Base-by-base conservation (phyloP, 331 rosid genomes). In the Stylosanthes scabra region DNA sequence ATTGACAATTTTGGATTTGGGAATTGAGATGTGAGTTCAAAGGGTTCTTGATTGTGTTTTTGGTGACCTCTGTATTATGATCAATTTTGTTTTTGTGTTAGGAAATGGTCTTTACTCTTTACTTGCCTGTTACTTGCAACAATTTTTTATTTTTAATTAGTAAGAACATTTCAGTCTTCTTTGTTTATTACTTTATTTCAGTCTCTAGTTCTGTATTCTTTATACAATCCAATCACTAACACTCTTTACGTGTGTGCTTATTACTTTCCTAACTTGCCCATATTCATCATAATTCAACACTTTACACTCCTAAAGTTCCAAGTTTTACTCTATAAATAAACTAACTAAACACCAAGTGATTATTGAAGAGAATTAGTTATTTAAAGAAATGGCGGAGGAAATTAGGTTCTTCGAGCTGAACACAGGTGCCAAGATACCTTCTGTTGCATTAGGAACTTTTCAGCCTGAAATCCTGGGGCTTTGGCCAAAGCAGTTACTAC, bases 361-460 rank as follows among this genome's bases (percentile, higher is more conserved):
- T 64, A 3, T 55, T 39, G 7, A 42, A 39, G 42, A 39, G 13
- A 39, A 39, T 4, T 4, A 50, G 14, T 20, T 20, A 20, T 20
- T 20, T 20, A n/a, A 46, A 46, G 1, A 46, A 57, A 72, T 88
- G 92, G 79, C 78, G 0, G 13, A 76, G 5, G 81, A 37, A 7
- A 78, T 80, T 34, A 66, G 72, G 0, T 80, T 49, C 69, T 91
- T 88, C 65, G 63, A 78, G 79, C 60, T 91, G 83, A 88, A 85
- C 74, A 91, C 95, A 11, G 88, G 94, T 0, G 92, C 87, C 34
- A 83, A 85, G 63, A 88, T 91, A 1, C 97, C 94, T 44, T 88
- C 92, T 0, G 51, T 85, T 7, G 97, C 90, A 1, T 76, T 91
- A 3, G 97, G 97, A 13, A 91, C 94, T 0, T 91, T 88, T 90